Evolutionary conservation across 208 protist species (phyloP), one percentile per base, ranked within the genome.

Genomic region (Spongospora subterranea): DNA sequence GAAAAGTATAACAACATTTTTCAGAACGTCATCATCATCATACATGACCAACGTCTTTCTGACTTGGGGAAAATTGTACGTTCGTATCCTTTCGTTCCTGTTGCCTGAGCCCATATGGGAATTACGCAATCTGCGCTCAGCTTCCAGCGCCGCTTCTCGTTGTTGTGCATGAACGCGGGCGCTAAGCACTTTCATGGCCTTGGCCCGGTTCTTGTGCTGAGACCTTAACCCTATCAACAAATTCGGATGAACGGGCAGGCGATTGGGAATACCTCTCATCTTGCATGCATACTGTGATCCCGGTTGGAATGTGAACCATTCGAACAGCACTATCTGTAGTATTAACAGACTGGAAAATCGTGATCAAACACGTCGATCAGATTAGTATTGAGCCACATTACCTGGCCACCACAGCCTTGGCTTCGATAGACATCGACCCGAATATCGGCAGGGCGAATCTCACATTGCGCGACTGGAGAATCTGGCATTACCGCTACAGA

Each of bases 261-360:
- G 71, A 71, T n/a, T 6, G 32, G 76, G 13, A 89, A 71, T 71
- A 89, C 88, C 53, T 38, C 29, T 54, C 53, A 76, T 89, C 88
- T 66, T 89, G 88, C 88, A 89, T 89, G 88, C 88, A 89, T 6
- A 89, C 88, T 41, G 53, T 40, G 32, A 89, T 43, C 13, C 88
- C 88, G 76, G 88, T 89, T 6, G 88, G 88, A 17, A 89, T 89
- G 32, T 89, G 88, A 20, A 66, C 53, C 32, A 89, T 77, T 38
- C 88, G 88, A 38, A 89, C 88, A 17, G 88, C 88, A n/a, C 46
- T 77, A 46, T 89, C 88, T 89, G 88, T 89, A 17, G 88, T 89
- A 35, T 89, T 89, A 13, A 89, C 88, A 66, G 39, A 60, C 71
- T 82, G 71, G 13, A 82, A 82, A 45, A 39, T 20, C 71, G n/a